phyloP scores from a whole-genome alignment of 192 early-diverging fungal genomes.

The Backusella mclennaniae region DNA sequence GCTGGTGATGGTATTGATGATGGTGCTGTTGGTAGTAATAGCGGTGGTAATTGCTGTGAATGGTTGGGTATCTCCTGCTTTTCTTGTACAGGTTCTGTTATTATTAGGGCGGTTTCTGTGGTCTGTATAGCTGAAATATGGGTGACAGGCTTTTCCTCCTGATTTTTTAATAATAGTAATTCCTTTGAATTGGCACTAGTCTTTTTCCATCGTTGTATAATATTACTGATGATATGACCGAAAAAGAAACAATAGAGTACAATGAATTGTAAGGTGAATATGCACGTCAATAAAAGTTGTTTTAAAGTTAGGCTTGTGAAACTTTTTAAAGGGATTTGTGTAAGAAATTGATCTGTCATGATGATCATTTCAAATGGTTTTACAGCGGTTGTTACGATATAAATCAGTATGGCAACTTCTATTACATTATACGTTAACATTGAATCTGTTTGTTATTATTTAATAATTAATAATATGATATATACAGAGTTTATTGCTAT shows the following conservation, averaged over 20 bases:
- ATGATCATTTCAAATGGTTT: neutral
- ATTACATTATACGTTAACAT: neutral
- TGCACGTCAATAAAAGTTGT: neutral
- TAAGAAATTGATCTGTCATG: neutral
- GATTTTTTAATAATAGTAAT: neutral
- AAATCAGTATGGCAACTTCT: neutral
- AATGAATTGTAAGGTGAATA: conserved; percentile 3
- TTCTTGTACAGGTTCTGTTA: neutral
- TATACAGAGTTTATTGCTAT: neutral
- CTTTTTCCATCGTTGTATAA: neutral
- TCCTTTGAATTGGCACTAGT: neutral
- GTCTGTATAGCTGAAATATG: neutral
- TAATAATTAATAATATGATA: neutral
- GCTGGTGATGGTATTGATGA: neutral
- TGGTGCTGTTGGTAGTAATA: neutral
- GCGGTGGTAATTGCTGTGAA: neutral
- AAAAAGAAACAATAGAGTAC: conserved; percentile 4
- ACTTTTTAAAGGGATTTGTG: neutral
- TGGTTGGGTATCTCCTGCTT: neutral
- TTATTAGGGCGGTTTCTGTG: neutral
- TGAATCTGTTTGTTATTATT: neutral
- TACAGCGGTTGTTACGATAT: neutral
- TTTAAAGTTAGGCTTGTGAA: neutral
- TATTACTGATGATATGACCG: neutral
- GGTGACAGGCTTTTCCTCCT: neutral